phyloP scores from a whole-genome alignment of 2,329 filamentous ascomycete genomes.

The Amauroascus verrucosus region DNA sequence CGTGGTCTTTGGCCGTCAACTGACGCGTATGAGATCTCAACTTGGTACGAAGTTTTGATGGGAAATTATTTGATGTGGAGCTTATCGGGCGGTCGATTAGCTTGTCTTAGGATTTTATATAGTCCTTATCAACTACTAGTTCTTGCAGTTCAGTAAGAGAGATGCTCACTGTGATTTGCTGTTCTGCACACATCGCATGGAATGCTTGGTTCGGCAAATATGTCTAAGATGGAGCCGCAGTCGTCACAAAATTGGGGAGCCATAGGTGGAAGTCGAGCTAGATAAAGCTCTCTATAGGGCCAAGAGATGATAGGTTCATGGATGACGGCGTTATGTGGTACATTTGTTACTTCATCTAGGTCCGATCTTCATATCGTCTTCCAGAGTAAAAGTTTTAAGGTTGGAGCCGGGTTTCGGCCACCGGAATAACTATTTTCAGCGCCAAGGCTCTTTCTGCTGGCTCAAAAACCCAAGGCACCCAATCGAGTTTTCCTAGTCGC shows the following conservation, averaged over 20 bases:
- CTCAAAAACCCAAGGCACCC: neutral
- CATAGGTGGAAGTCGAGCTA: too few species aligned
- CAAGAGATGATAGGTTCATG: too few species aligned
- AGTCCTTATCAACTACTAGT: neutral
- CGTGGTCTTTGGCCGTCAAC: neutral
- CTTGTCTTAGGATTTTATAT: neutral
- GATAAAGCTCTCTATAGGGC: too few species aligned
- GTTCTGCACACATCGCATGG: neutral
- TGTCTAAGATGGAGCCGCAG: slow-evolving; percentile 18
- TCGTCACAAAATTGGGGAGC: slow-evolving; percentile 18
- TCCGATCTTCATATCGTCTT: too few species aligned
- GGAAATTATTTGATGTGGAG: neutral
- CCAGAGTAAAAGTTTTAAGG: too few species aligned
- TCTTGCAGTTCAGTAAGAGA: neutral
- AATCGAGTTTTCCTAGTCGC: neutral
- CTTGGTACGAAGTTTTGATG: neutral
- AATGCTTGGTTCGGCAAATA: neutral
- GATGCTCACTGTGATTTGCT: too few species aligned
- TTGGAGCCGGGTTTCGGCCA: too few species aligned
- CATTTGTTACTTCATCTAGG: too few species aligned
- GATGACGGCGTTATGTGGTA: too few species aligned
- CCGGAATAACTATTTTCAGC: too few species aligned
- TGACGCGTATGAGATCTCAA: neutral
- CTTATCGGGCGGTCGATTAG: too few species aligned
- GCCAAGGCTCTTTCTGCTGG: too few species aligned